These are phyloP conservation scores for Scleroderma bovista DNA, from an alignment of 768 basidiomycete genomes.

Conservation along the genomic window DNA sequence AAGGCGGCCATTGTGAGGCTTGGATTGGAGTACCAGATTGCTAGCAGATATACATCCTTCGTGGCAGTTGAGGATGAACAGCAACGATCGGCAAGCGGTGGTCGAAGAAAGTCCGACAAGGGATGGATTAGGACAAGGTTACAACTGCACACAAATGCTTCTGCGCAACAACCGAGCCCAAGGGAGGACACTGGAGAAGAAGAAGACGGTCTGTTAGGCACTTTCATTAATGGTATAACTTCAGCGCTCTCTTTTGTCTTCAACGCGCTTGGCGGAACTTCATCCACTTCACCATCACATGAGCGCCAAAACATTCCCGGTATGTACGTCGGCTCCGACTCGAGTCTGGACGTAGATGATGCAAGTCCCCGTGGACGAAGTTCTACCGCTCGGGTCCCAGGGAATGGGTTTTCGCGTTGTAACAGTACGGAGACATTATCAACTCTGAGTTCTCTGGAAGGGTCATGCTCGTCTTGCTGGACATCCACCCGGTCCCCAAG, in stretches of 20 bases:
- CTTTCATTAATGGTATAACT: slow-evolving; percentile 12
- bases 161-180: neutral
- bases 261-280: slow-evolving; percentile 4
- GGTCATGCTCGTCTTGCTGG: slow-evolving; percentile 34
- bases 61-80: slow-evolving; percentile 41
- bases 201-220: slow-evolving; percentile 12
- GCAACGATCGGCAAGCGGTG: slow-evolving; percentile 2
- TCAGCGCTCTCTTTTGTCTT: slow-evolving; percentile 15
- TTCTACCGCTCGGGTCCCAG: neutral
- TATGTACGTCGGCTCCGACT: slow-evolving; percentile 14
- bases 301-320: slow-evolving; percentile 13
- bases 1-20: slow-evolving; percentile 45
- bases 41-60: slow-evolving; percentile 50
- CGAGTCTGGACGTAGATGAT: neutral
- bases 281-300: neutral
- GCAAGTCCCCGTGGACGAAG: slow-evolving; percentile 3
- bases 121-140: slow-evolving; percentile 17
- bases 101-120: neutral
- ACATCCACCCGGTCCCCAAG: slow-evolving; percentile 16
- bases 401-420: slow-evolving; percentile 12
- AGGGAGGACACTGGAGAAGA: neutral
- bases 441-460: slow-evolving; percentile 45
- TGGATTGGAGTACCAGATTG: slow-evolving; percentile 47
- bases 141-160: neutral
- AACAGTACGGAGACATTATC: slow-evolving; percentile 35